A percentile compares a stretch with the other conserved stretches of the same genome.
Conservation (phyloP, 495 filamentous ascomycete species). For the Mytilinidion resinicola region DNA sequence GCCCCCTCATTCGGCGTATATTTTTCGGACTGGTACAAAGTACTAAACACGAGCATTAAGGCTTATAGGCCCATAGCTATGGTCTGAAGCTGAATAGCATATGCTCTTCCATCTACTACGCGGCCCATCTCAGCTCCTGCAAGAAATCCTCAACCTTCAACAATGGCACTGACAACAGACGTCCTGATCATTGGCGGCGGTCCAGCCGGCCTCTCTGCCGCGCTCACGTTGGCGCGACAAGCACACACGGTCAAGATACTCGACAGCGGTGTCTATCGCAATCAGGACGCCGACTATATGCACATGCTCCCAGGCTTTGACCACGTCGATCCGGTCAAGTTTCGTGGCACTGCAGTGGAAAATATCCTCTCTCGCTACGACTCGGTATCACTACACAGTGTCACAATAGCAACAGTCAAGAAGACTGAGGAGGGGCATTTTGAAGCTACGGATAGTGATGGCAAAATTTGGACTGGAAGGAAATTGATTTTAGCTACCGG, state of each 20-base stretch:
- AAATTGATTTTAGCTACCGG: constrained; percentile 24
- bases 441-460: constrained; percentile 5
- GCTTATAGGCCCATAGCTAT: too few species aligned
- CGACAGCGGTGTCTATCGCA: constrained; percentile 47
- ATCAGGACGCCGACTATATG: constrained; percentile 42
- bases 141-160: too few species aligned
- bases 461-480: constrained; percentile 7
- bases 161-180: constrained; percentile 33
- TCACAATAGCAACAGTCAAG: constrained; percentile 29
- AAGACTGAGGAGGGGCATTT: constrained; percentile 37
- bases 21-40: too few species aligned
- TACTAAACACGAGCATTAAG: too few species aligned
- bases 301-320: constrained; percentile 49
- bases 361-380: constrained; percentile 42
- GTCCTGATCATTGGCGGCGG: constrained; percentile 53
- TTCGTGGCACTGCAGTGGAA: constrained; percentile 15
- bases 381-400: constrained; percentile 36
- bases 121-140: too few species aligned
- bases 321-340: constrained; percentile 16
- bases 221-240: constrained; percentile 44
- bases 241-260: constrained; percentile 45
- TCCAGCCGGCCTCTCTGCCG: constrained; percentile 49
- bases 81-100: too few species aligned
- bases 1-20: too few species aligned
- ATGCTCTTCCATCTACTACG: too few species aligned